Base-by-base conservation (phyloP, 768 basidiomycete genomes). In the Tubosaeta sp. region DNA sequence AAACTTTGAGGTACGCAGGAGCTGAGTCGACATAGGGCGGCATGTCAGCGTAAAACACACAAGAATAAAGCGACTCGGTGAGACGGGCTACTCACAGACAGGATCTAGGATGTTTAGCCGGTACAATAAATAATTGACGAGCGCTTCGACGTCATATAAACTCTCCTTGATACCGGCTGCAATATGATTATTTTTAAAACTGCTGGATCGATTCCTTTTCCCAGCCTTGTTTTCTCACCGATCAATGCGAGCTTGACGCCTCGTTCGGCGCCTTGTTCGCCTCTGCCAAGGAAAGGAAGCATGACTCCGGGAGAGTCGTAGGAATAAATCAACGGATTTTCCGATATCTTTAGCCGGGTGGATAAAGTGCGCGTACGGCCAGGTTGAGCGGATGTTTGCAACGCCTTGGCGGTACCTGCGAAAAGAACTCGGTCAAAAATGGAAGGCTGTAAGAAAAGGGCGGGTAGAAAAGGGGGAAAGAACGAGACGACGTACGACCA, bases 291-390 rank as follows among this genome's bases (percentile, higher is more conserved):
- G 71, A 87, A 98, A 11, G 94, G 92, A 38, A 96, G 76, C 94
- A 98, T 98, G 42, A 98, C 90, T 3, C 96, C 96, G 2, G 96
- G 96, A 9, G 91, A 85, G 73, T 99, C 96, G 61, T 86, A 93
- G 4, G 96, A 89, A 72, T 98, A 98, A 11, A 96, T 86, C 8
- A 82, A 72, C 3, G 94, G 93, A 48, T 85, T 77, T 52, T 86
- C 67, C 22, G 83, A 86, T 47, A 99, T 75, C 70, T 93, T 93
- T 39, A 98, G 75, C 30, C 91, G 83, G 10, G 89, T 95, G 6
- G 94, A 95, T 38, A 97, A 71, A 34, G 87, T 81, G 47, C 88
- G 86, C 16, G 96, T 99, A 63, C 91, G 77, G 16, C 96, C 96
- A 1, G 96, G 93, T 59, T 89, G 83, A 2, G 90, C 83, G 19